These are phyloP conservation scores for Leishmania tarentolae DNA, from an alignment of 208 protist genomes.

Conservation along the genomic window DNA sequence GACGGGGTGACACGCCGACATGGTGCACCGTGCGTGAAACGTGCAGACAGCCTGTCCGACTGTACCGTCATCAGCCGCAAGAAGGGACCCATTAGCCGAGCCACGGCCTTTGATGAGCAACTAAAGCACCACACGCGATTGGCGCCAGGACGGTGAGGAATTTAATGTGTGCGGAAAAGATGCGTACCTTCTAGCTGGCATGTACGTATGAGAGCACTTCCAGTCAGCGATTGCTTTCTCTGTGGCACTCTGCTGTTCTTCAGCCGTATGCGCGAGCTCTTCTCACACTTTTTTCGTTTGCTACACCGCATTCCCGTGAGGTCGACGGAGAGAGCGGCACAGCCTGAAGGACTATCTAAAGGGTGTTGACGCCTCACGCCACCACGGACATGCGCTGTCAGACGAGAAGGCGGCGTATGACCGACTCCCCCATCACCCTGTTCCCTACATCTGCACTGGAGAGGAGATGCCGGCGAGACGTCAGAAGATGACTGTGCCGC, in stretches of 20 bases:
- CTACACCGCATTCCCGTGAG: neutral
- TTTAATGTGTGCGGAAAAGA: neutral
- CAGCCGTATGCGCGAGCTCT: neutral
- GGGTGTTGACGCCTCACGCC: neutral
- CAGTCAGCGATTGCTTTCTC: neutral
- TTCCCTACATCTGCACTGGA: neutral
- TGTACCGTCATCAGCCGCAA: conserved; percentile 81
- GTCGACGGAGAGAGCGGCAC: neutral
- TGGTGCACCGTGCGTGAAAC: neutral
- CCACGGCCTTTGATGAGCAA: conserved; percentile 50
- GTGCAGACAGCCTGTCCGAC: conserved; percentile 1
- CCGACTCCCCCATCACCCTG: neutral
- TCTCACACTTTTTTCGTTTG: neutral
- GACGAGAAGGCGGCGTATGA: neutral
- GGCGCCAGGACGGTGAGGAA: conserved; percentile 41
- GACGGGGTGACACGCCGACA: neutral
- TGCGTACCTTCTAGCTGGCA: neutral
- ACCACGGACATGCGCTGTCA: neutral
- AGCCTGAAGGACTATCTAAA: neutral
- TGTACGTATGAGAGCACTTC: neutral
- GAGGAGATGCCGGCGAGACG: neutral
- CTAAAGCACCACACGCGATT: conserved; percentile 59
- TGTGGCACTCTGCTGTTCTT: neutral
- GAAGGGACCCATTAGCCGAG: conserved; percentile 76
- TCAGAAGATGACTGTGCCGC: neutral